These are phyloP conservation scores for Evansstolkia leycettana DNA, from an alignment of 495 filamentous ascomycete species.

Conservation along the genomic window DNA sequence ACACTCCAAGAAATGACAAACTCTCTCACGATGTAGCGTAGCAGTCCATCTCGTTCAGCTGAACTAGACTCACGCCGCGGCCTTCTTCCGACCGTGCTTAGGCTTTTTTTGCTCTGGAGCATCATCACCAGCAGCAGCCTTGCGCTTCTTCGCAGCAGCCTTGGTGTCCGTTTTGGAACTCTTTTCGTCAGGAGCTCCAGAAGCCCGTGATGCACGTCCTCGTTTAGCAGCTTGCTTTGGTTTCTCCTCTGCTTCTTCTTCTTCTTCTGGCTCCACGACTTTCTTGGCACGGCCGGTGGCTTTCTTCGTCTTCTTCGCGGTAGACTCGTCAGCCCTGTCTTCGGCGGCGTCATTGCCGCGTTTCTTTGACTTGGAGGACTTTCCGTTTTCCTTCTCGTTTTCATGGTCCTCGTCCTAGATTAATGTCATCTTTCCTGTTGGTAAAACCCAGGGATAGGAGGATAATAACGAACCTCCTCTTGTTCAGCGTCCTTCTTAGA, in stretches of 20 bases:
- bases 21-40: too few species aligned
- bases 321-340: conserved; percentile 6
- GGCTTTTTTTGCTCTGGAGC: conserved; percentile 8
- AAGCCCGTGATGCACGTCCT: too few species aligned
- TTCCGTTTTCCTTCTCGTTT: conserved; percentile 17
- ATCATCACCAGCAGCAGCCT: conserved; percentile 7
- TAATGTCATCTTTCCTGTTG: conserved; percentile 15
- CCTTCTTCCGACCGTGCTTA: conserved; percentile 18
- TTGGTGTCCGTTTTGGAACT: conserved; percentile 12
- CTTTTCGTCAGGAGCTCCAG: too few species aligned
- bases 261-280: conserved; percentile 4
- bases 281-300: conserved; percentile 9
- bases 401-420: conserved; percentile 13
- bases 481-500: conserved; percentile 23
- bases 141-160: conserved; percentile 14
- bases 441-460: too few species aligned
- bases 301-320: conserved; percentile 3
- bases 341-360: conserved; percentile 29
- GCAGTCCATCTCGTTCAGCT: too few species aligned
- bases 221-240: too few species aligned
- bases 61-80: not conserved
- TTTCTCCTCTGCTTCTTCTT: conserved; percentile 11
- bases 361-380: conserved; percentile 20
- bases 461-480: too few species aligned
- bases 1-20: too few species aligned